phyloP scores from a whole-genome alignment of 768 basidiomycete species.

The Pleurotus citrinopileatus region DNA sequence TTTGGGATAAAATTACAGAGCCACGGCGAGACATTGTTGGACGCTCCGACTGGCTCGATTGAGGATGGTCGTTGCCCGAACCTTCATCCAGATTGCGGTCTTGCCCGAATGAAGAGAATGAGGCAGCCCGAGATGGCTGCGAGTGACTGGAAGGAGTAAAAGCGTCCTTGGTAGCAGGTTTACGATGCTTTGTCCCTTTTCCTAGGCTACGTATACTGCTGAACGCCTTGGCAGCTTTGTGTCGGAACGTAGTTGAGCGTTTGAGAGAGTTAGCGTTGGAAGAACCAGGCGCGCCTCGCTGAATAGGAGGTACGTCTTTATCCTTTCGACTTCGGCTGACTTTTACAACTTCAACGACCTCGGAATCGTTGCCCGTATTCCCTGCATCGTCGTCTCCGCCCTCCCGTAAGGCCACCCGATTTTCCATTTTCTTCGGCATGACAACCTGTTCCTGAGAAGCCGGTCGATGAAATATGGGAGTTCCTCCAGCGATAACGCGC shows the following conservation, averaged over 20 bases:
- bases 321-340: slow-evolving; percentile 33
- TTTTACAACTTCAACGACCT: slow-evolving; percentile 60
- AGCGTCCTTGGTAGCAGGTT: slow-evolving; percentile 36
- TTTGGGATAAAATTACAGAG: slow-evolving; percentile 34
- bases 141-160: slow-evolving; percentile 20
- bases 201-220: slow-evolving; percentile 42
- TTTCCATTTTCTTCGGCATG: slow-evolving; percentile 21
- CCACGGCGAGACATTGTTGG: slow-evolving; percentile 36
- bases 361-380: slow-evolving; percentile 41
- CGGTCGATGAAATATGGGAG: slow-evolving; percentile 21
- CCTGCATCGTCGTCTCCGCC: slow-evolving; percentile 18
- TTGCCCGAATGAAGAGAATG: slow-evolving; percentile 9
- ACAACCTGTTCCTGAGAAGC: slow-evolving; percentile 17
- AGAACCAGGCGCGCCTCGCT: slow-evolving; percentile 11
- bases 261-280: slow-evolving; percentile 18
- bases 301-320: slow-evolving; percentile 1
- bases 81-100: neutral
- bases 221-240: slow-evolving; percentile 45
- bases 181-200: slow-evolving; percentile 29
- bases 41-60: slow-evolving; percentile 24
- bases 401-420: neutral
- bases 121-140: slow-evolving; percentile 1
- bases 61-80: slow-evolving; percentile 15
- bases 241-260: slow-evolving; percentile 39
- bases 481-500: slow-evolving; percentile 10